Conservation (phyloP, 805 yeast genomes). For the Komagataella ulmi region DNA sequence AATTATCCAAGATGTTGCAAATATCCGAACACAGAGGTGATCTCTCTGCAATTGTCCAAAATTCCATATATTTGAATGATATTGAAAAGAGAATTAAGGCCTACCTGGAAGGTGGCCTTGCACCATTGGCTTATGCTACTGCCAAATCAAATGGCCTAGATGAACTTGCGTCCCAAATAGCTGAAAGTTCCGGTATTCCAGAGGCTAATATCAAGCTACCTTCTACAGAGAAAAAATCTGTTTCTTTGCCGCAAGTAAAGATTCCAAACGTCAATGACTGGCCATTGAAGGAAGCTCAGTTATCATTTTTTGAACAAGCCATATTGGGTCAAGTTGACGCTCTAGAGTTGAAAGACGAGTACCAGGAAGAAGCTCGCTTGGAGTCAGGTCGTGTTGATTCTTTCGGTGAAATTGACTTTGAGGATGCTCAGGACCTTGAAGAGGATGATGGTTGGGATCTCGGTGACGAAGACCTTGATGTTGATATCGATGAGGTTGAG, state of each 20-base stretch:
- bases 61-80: constrained; percentile 66
- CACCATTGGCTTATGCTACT: constrained; percentile 83
- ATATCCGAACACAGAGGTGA: constrained; percentile 88
- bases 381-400: constrained; percentile 19
- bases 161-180: constrained; percentile 59
- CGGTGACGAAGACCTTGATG: constrained; percentile 69
- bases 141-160: constrained; percentile 79
- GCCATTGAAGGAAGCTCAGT: constrained; percentile 67
- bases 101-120: constrained; percentile 65
- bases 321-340: constrained; percentile 66
- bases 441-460: constrained; percentile 72
- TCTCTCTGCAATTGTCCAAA: constrained; percentile 65
- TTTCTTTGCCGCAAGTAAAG: constrained; percentile 33
- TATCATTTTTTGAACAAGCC: constrained; percentile 80
- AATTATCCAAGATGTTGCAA: constrained; percentile 71
- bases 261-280: constrained; percentile 41
- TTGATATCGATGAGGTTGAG: constrained; percentile 33
- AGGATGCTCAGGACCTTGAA: constrained; percentile 33
- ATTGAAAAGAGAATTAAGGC: constrained; percentile 62
- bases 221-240: constrained; percentile 25
- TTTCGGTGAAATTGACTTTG: constrained; percentile 26
- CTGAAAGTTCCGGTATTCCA: constrained; percentile 55
- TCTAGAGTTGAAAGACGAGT: constrained; percentile 26
- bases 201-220: constrained; percentile 56
- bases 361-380: constrained; percentile 11